phyloP scores from a whole-genome alignment of 768 basidiomycete genomes.

The Leucocoprinus sp. region DNA sequence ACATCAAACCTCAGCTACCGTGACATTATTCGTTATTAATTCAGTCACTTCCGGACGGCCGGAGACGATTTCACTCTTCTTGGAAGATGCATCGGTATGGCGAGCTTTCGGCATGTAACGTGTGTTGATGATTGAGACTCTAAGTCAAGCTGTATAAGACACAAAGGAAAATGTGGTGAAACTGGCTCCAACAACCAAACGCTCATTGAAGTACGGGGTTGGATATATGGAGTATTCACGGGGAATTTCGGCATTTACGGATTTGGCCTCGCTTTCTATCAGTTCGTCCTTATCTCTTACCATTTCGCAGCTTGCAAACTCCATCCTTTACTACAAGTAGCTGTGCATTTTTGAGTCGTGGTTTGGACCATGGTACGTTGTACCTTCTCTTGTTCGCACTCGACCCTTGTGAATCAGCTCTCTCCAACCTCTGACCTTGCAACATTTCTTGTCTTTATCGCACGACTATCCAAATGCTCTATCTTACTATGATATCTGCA shows the following conservation, averaged over 20 bases:
- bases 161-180: conserved; percentile 1
- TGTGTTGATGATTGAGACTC: background rate
- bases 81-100: conserved; percentile 17
- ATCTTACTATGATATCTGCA: conserved; percentile 12
- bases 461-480: background rate
- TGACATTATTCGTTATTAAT: conserved; percentile 19
- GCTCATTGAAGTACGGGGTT: no score
- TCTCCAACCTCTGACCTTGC: no score
- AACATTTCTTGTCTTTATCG: no score
- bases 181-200: background rate
- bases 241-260: no score
- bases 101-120: conserved; percentile 15
- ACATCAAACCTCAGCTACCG: no score
- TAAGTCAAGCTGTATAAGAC: background rate
- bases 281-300: conserved; percentile 6
- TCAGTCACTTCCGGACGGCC: conserved; percentile 15
- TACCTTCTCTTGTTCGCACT: conserved; percentile 13
- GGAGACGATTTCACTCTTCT: conserved; percentile 17
- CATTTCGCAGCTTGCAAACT: background rate
- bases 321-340: background rate
- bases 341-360: background rate
- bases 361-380: conserved; percentile 6
- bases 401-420: no score
- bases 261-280: conserved; percentile 11
- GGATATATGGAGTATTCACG: conserved; percentile 19